Conservation (phyloP, 345 rosid genomes). For the Citrus inodora region DNA sequence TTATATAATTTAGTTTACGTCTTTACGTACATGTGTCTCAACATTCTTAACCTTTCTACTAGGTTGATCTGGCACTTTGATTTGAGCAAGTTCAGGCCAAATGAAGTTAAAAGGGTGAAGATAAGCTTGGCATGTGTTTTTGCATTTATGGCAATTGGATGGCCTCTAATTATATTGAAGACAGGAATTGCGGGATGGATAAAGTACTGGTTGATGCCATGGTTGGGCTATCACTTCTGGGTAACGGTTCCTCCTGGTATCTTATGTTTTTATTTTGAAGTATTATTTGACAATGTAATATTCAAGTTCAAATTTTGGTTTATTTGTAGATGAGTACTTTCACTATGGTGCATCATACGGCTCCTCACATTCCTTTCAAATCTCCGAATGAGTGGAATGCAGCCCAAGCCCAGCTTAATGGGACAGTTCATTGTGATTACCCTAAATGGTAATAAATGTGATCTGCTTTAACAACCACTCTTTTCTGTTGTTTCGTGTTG, state of each 20-base stretch:
- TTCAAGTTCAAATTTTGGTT: conserved; percentile 1
- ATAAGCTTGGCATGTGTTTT: conserved; percentile 94
- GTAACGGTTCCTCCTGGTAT: conserved; percentile 34
- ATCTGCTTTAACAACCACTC: neutral
- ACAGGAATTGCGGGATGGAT: conserved; percentile 87
- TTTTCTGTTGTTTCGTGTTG: neutral
- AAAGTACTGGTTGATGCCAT: conserved; percentile 94
- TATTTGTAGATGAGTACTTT: conserved; percentile 86
- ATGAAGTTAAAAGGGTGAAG: conserved; percentile 79
- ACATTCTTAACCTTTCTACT: conserved; percentile 16
- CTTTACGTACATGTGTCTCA: neutral
- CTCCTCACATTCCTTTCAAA: conserved; percentile 93
- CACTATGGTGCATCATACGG: conserved; percentile 97
- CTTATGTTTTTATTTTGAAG: conserved; percentile 6
- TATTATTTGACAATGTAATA: neutral
- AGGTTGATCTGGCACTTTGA: conserved; percentile 89
- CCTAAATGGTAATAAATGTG: conserved; percentile 58
- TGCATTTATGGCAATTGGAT: conserved; percentile 89
- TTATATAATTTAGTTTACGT: neutral
- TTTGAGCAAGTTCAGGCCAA: conserved; percentile 79
- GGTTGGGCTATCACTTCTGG: conserved; percentile 96
- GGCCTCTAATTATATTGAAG: conserved; percentile 85
- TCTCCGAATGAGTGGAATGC: conserved; percentile 76
- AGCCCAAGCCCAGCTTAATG: conserved; percentile 84
- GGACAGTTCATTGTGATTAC: conserved; percentile 93